Conservation (phyloP, 495 filamentous ascomycete species). For the Aspergillus leporis region DNA sequence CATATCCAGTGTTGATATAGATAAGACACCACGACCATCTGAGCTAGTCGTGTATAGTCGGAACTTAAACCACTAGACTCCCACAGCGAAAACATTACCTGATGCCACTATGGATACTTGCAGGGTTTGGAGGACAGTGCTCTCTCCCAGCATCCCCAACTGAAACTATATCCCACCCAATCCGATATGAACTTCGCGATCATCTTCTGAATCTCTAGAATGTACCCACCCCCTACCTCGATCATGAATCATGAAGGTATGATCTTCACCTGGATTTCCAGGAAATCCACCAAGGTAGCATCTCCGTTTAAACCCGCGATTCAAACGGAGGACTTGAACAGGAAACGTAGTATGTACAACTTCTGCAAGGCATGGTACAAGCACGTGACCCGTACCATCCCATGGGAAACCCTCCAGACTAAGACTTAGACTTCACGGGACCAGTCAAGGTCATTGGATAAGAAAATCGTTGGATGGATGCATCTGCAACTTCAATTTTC, state of each 20-base stretch:
- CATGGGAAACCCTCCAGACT: neutral
- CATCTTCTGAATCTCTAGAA: too few species aligned
- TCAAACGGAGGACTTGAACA: neutral
- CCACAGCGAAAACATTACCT: too few species aligned
- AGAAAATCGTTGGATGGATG: neutral
- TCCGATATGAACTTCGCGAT: too few species aligned
- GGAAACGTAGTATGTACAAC: neutral
- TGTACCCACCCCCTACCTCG: neutral
- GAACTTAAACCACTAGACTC: too few species aligned
- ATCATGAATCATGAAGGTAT: conserved; percentile 1
- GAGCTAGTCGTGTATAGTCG: too few species aligned
- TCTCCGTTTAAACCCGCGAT: neutral
- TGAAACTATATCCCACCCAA: too few species aligned
- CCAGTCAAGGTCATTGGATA: neutral
- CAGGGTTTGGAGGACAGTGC: too few species aligned
- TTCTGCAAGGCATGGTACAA: neutral
- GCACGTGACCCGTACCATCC: neutral
- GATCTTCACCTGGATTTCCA: neutral
- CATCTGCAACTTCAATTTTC: neutral
- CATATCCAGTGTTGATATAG: neutral
- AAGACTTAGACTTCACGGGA: neutral
- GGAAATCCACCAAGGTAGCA: neutral
- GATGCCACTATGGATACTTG: too few species aligned
- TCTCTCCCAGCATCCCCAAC: too few species aligned
- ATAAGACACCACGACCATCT: too few species aligned